Evolutionary conservation across 192 early-diverging fungal genomes (phyloP).

Genomic region (Backusella psychrophila): DNA sequence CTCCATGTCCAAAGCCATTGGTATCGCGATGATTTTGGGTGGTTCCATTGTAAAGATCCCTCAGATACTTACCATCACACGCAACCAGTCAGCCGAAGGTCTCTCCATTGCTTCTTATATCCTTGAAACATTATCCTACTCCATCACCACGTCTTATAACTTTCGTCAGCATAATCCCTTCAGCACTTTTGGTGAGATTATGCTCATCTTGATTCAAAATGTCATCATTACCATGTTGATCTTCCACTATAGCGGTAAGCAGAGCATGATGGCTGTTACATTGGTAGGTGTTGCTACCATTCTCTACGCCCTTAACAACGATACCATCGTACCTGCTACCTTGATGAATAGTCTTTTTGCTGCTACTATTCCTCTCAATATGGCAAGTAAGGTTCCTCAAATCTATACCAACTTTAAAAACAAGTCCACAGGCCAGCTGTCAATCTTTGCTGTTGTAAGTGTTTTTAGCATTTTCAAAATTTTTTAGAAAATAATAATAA

Average conservation of each 20-base stretch:
- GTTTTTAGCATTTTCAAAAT: no score
- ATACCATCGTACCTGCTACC: conserved; percentile 41
- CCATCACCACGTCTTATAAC: conserved; percentile 85
- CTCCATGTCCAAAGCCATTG: conserved; percentile 84
- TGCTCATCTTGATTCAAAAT: conserved; percentile 87
- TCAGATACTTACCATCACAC: conserved; percentile 90
- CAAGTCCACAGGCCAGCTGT: conserved; percentile 85
- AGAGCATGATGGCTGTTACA: conserved; percentile 46
- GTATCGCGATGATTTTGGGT: conserved; percentile 86
- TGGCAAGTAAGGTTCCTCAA: conserved; percentile 87
- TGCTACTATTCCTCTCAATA: conserved; percentile 71
- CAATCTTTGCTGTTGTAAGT: conserved; percentile 67
- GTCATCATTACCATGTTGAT: conserved; percentile 72
- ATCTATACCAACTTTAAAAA: conserved; percentile 81
- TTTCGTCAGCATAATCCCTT: conserved; percentile 79
- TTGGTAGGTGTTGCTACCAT: conserved; percentile 32
- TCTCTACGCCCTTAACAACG: conserved; percentile 51
- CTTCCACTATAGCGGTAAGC: conserved; percentile 50
- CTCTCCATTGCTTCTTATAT: conserved; percentile 77
- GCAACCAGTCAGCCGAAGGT: conserved; percentile 67
- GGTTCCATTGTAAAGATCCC: conserved; percentile 93
- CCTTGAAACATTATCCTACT: conserved; percentile 80
- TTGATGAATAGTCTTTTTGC: conserved; percentile 69
- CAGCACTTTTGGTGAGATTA: conserved; percentile 81
- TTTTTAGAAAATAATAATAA: no score